These are phyloP conservation scores for Boletus eberwhitei DNA, from an alignment of 768 basidiomycete genomes.

Conservation along the genomic window DNA sequence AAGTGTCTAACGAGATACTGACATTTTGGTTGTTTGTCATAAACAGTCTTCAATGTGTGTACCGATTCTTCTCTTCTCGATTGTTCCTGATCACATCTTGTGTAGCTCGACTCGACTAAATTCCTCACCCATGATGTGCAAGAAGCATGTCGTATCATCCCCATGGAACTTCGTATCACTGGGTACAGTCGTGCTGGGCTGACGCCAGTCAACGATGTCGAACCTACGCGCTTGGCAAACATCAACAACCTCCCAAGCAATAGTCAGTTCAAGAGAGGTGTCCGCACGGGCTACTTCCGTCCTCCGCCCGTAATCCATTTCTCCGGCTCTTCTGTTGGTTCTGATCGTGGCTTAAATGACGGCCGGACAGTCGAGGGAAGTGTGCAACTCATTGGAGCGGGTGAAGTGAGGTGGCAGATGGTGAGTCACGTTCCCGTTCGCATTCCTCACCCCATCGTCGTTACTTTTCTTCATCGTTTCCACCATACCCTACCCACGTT, in stretches of 20 bases:
- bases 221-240: background rate
- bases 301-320: slow-evolving; percentile 52
- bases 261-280: background rate
- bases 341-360: slow-evolving; percentile 31
- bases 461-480: background rate
- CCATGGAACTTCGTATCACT: slow-evolving; percentile 43
- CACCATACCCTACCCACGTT: background rate
- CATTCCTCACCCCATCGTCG: background rate
- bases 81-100: background rate
- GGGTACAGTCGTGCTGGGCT: slow-evolving; percentile 34
- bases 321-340: slow-evolving; percentile 43
- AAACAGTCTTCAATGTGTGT: slow-evolving; percentile 26
- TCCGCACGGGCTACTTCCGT: slow-evolving; percentile 23
- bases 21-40: background rate
- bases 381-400: slow-evolving; percentile 48
- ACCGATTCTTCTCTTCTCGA: background rate
- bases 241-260: slow-evolving; percentile 16
- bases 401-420: slow-evolving; percentile 50
- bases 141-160: slow-evolving; percentile 54
- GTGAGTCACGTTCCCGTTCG: slow-evolving; percentile 27
- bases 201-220: slow-evolving; percentile 17
- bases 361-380: slow-evolving; percentile 39
- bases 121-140: slow-evolving; percentile 32
- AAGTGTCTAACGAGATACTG: background rate
- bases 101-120: slow-evolving; percentile 24